These are phyloP conservation scores for Penicillium silybi DNA, from an alignment of 495 filamentous ascomycete genomes.

Conservation along the genomic window DNA sequence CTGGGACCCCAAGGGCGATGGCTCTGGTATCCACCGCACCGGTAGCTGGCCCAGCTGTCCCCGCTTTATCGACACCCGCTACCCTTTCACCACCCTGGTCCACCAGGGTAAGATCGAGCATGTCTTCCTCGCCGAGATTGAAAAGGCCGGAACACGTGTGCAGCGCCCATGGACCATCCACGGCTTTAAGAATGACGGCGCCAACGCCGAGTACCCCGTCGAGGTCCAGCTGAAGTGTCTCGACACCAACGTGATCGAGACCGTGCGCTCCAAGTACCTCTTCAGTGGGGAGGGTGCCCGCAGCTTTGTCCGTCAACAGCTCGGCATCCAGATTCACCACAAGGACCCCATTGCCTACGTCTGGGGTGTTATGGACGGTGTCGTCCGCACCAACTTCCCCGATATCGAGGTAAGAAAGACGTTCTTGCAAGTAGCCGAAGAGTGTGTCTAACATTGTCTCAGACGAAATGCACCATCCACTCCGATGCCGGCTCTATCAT, in stretches of 20 bases:
- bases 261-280: constrained; percentile 58
- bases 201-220: constrained; percentile 54
- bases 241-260: constrained; percentile 67
- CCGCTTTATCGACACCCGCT: constrained; percentile 61
- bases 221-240: constrained; percentile 70
- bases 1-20: constrained; percentile 53
- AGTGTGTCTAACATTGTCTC: constrained; percentile 19
- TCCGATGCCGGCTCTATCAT: constrained; percentile 66
- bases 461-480: constrained; percentile 89
- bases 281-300: constrained; percentile 64
- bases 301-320: constrained; percentile 57
- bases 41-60: constrained; percentile 63
- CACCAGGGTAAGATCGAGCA: constrained; percentile 65
- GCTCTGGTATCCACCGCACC: constrained; percentile 54
- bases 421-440: not conserved
- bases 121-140: constrained; percentile 59
- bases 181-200: constrained; percentile 56
- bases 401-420: constrained; percentile 60
- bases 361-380: constrained; percentile 86
- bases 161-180: constrained; percentile 61
- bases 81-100: constrained; percentile 61
- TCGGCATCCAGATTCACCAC: constrained; percentile 56
- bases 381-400: constrained; percentile 75
- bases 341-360: constrained; percentile 63
- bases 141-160: constrained; percentile 55